These are phyloP conservation scores for Begonia loranthoides DNA, from an alignment of 306 rosid species.

Conservation along the genomic window DNA sequence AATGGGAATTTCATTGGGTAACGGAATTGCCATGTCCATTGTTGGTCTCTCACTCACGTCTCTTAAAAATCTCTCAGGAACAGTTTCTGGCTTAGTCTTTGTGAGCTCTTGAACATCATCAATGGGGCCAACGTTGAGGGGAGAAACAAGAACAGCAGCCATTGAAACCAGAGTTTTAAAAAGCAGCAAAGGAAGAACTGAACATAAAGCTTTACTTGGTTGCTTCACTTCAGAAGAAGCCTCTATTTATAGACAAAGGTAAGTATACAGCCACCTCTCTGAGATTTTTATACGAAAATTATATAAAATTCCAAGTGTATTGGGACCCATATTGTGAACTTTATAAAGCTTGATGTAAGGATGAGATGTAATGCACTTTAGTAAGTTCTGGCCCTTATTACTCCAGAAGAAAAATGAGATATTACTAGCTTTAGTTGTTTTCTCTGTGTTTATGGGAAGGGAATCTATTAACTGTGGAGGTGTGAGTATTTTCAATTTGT, in stretches of 20 bases:
- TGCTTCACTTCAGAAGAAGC: conserved; percentile 10
- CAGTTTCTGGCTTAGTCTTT: conserved; percentile 38
- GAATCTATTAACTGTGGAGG: no score
- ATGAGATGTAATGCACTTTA: neutral
- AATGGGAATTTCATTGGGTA: conserved; percentile 45
- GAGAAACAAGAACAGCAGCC: conserved; percentile 55
- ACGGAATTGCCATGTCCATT: conserved; percentile 15
- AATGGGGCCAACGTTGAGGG: conserved; percentile 65
- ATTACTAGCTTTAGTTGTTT: no score
- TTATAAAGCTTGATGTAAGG: neutral
- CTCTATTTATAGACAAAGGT: conserved; percentile 41
- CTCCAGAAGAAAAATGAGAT: no score
- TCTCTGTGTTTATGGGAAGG: no score
- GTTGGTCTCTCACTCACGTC: conserved; percentile 61
- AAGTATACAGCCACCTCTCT: neutral
- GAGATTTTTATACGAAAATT: no score
- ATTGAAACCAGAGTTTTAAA: conserved; percentile 20
- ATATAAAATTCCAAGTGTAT: neutral
- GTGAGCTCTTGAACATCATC: conserved; percentile 94
- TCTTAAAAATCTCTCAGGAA: conserved; percentile 88
- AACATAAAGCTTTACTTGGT: conserved; percentile 2
- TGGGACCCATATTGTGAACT: neutral
- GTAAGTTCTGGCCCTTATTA: no score
- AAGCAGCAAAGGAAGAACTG: neutral
- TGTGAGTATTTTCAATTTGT: conserved; percentile 7